phyloP scores from a whole-genome alignment of 139 green algal genomes.

The Auxenochlorella pyrenoidosa region DNA sequence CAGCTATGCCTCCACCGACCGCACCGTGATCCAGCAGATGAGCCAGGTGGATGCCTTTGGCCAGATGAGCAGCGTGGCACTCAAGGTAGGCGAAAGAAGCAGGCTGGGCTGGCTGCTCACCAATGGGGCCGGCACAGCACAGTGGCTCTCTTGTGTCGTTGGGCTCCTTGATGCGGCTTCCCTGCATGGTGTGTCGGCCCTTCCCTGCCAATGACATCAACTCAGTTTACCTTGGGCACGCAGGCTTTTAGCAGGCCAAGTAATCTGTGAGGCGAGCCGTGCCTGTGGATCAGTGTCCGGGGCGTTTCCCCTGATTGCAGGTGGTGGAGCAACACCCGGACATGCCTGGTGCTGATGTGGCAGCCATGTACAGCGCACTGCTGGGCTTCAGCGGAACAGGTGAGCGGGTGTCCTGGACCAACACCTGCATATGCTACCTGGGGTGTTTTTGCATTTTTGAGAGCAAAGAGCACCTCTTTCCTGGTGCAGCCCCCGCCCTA shows the following conservation, averaged over 20 bases:
- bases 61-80: conserved; percentile 71
- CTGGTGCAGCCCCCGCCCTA: too few relatives aligned
- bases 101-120: neutral
- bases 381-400: conserved; percentile 78
- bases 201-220: too few relatives aligned
- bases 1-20: conserved; percentile 47
- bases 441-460: too few relatives aligned
- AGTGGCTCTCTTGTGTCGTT: neutral
- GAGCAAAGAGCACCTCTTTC: too few relatives aligned
- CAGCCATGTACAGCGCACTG: conserved; percentile 88
- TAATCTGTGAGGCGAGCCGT: too few relatives aligned
- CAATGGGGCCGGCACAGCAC: too few relatives aligned
- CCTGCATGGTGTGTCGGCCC: neutral
- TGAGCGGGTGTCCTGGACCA: neutral
- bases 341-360: conserved; percentile 71
- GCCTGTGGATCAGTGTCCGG: too few relatives aligned
- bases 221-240: neutral
- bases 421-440: neutral
- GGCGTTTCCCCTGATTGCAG: neutral
- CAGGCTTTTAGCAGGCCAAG: too few relatives aligned
- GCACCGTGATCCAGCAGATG: conserved; percentile 55
- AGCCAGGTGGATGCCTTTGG: conserved; percentile 76
- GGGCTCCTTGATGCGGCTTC: neutral
- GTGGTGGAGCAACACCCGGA: conserved; percentile 70
- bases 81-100: conserved; percentile 45